Percentiles rank a stretch among this genome's conserved stretches.
phyloP scores from a whole-genome alignment of 2,329 filamentous ascomycete species.

The Pseudodiploospora longispora region DNA sequence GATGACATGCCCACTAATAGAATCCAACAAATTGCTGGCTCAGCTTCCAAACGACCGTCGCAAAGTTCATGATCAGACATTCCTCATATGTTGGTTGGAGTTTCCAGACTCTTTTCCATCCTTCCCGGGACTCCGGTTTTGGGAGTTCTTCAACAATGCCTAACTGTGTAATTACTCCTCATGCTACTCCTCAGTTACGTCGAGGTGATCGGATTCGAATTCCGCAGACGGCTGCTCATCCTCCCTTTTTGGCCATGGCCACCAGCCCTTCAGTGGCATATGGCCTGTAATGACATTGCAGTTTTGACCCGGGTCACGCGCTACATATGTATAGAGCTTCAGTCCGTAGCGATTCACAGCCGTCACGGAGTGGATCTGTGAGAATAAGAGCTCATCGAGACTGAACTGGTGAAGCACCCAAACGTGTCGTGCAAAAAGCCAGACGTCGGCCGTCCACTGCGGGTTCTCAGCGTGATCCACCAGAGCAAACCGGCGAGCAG shows the following conservation, averaged over 20 bases:
- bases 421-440: neutral
- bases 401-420: neutral
- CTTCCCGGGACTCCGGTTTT: no score
- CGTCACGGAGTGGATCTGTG: neutral
- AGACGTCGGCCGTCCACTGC: neutral
- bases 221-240: no score
- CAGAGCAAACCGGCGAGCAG: neutral
- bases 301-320: neutral
- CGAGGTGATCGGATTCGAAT: no score
- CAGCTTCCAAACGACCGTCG: no score
- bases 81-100: no score
- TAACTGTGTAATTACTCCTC: no score
- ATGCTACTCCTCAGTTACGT: no score
- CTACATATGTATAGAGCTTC: neutral
- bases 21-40: no score
- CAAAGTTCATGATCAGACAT: no score
- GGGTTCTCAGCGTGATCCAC: neutral
- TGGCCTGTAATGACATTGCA: slow-evolving; percentile 2
- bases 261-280: slow-evolving; percentile 2
- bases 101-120: no score
- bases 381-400: neutral
- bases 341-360: neutral
- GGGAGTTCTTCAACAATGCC: no score
- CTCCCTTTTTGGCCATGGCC: slow-evolving; percentile 3
- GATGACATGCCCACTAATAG: no score